Evolutionary conservation across 1,139 yeast species (phyloP).

Genomic region (Arxiozyma slooffiae): DNA sequence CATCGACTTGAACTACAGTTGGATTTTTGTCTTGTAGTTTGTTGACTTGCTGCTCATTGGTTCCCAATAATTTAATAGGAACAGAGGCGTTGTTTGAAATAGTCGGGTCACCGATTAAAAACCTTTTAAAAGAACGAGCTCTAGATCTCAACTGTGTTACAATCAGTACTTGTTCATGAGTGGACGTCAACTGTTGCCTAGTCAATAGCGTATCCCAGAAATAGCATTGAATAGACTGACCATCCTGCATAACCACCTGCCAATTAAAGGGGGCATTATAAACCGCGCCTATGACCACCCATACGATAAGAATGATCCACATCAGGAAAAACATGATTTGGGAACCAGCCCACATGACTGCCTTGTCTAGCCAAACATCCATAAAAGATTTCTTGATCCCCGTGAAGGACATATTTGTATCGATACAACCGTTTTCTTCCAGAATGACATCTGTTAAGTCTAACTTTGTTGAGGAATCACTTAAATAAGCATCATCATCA

Average conservation of each 20-base stretch:
- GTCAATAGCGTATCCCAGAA: conserved; percentile 35
- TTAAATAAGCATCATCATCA: conserved; percentile 1
- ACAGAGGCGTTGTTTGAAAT: not conserved
- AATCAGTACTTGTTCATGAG: conserved; percentile 21
- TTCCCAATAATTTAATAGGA: not conserved
- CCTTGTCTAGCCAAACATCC: conserved; percentile 17
- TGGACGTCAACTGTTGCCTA: conserved; percentile 32
- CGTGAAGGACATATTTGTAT: conserved; percentile 19
- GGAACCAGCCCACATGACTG: conserved; percentile 28
- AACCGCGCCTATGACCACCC: conserved; percentile 31
- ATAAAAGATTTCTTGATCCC: conserved; percentile 18
- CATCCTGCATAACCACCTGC: conserved; percentile 38
- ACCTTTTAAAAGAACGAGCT: conserved; percentile 18
- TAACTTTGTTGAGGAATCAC: conserved; percentile 5
- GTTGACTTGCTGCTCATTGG: not conserved
- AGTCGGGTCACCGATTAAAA: conserved; percentile 10
- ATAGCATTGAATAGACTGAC: conserved; percentile 34
- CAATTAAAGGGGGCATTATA: conserved; percentile 30
- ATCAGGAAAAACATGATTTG: conserved; percentile 22
- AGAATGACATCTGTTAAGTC: conserved; percentile 7
- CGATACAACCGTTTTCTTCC: conserved; percentile 10
- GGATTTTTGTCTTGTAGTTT: not conserved
- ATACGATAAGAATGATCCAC: conserved; percentile 27
- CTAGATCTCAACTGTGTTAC: conserved; percentile 31
- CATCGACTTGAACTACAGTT: not conserved